phyloP scores from a whole-genome alignment of 2,329 filamentous ascomycete genomes.

The Trichophyton rubrum region DNA sequence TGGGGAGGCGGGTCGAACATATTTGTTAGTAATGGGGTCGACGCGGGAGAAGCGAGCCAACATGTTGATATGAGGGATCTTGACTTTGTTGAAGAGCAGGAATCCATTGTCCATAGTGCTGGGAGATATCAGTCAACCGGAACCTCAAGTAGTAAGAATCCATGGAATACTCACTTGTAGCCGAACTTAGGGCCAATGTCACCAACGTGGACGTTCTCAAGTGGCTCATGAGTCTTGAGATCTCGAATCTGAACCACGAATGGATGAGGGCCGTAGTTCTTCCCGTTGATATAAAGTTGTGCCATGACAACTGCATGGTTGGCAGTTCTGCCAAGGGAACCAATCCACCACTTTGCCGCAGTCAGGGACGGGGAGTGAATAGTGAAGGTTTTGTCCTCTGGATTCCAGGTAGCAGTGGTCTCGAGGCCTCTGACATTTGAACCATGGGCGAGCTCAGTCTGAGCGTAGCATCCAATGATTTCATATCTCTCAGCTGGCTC shows the following conservation, averaged over 20 bases:
- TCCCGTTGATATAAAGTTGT: slow-evolving; percentile 57
- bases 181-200: slow-evolving; percentile 73
- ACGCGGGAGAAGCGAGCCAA: slow-evolving; percentile 57
- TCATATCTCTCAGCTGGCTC: slow-evolving; percentile 56
- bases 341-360: slow-evolving; percentile 76
- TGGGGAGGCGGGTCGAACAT: slow-evolving; percentile 53
- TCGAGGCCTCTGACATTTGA: slow-evolving; percentile 63
- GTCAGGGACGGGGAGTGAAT: slow-evolving; percentile 63
- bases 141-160: neutral
- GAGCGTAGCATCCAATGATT: slow-evolving; percentile 66
- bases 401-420: slow-evolving; percentile 62
- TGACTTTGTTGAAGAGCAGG: slow-evolving; percentile 62
- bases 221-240: slow-evolving; percentile 54
- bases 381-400: slow-evolving; percentile 59
- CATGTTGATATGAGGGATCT: slow-evolving; percentile 63
- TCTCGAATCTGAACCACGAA: slow-evolving; percentile 66
- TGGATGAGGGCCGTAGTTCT: slow-evolving; percentile 60
- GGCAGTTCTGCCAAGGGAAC: slow-evolving; percentile 60
- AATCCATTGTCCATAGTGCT: slow-evolving; percentile 70
- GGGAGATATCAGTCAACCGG: slow-evolving; percentile 6
- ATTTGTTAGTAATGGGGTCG: slow-evolving; percentile 55
- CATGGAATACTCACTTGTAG: slow-evolving; percentile 44
- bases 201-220: slow-evolving; percentile 59
- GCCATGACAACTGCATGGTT: slow-evolving; percentile 72
- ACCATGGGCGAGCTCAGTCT: slow-evolving; percentile 69